Conservation (phyloP, 495 filamentous ascomycete species). For the Zalerion maritima region DNA sequence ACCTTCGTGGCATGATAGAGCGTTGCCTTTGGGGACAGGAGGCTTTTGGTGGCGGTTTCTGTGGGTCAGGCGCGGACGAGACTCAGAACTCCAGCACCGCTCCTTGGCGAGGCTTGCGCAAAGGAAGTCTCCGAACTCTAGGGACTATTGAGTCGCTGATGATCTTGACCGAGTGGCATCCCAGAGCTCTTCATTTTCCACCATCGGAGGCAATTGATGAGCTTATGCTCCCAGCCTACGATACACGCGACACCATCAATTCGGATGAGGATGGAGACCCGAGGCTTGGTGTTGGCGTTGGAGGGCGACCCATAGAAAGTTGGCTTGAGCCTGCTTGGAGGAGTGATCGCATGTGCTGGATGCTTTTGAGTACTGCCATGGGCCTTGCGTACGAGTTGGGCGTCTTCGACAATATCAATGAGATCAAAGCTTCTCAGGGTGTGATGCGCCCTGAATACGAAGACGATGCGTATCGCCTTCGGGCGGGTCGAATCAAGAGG, state of each 20-base stretch:
- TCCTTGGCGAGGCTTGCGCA: slow-evolving; percentile 41
- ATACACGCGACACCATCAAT: slow-evolving; percentile 28
- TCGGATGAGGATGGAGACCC: slow-evolving; percentile 31
- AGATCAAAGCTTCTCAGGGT: slow-evolving; percentile 34
- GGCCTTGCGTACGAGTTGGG: slow-evolving; percentile 85
- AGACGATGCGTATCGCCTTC: slow-evolving; percentile 57
- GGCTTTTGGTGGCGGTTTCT: slow-evolving; percentile 78
- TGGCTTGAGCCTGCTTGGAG: slow-evolving; percentile 96
- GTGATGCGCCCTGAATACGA: slow-evolving; percentile 45
- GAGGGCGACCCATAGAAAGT: slow-evolving; percentile 66
- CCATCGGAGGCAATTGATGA: slow-evolving; percentile 62
- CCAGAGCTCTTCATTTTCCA: slow-evolving; percentile 85
- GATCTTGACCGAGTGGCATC: slow-evolving; percentile 95
- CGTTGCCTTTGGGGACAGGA: slow-evolving; percentile 91
- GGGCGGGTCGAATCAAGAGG: slow-evolving; percentile 70
- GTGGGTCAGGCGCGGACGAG: slow-evolving; percentile 55
- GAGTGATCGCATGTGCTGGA: slow-evolving; percentile 97
- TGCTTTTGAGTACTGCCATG: slow-evolving; percentile 82
- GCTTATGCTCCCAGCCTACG: slow-evolving; percentile 36
- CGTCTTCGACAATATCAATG: slow-evolving; percentile 76
- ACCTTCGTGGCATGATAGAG: slow-evolving; percentile 85
- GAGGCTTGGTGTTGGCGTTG: slow-evolving; percentile 33
- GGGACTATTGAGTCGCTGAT: slow-evolving; percentile 89
- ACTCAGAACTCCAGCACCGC: slow-evolving; percentile 49
- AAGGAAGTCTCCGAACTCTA: slow-evolving; percentile 72